Evolutionary conservation across 164 flowering plant genomes (phyloP), one percentile per base, ranked within the genome.

Genomic region (Chimonanthus salicifolius): DNA sequence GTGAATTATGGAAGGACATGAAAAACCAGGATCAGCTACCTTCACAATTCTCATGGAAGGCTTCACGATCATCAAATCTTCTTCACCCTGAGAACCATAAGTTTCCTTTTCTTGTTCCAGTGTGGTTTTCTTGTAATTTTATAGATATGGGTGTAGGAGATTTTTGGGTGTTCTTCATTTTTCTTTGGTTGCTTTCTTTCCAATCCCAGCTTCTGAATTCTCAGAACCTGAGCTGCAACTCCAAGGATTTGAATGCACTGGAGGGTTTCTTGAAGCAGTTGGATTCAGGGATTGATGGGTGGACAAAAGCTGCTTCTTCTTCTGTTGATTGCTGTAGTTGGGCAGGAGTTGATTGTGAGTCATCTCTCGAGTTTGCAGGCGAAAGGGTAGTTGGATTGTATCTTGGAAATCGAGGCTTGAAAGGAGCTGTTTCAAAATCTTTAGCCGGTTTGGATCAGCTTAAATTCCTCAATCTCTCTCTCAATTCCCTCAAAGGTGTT

Each of bases 291-390:
- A 15, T 74, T 11, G 8, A 18, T 47, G 63, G 67, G 21, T 74
- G 79, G 75, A 18, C 43, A 51, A 67, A 49, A 62, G 49, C 49
- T 62, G 43, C 73, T 44, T 64, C 76, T 48, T 7, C 77, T 86
- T 63, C 62, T 83, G 70, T 9, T 5, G 50, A 60, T 72, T 94
- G 98, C 79, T 94, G 97, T 74, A 15, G 80, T 44, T 83, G 6
- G 97, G 86, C 82, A 69, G 98, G 97, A 70, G 91, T 94, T 69
- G 20, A 68, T 10, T 94, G 96, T 74, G 74, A 67, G 74, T 63
- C n/a, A 10, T 2, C 77, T 82, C 3, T 63, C 50, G 94, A 92
- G 77, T 78, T 1, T 67, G 80, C 67, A 82, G 65, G 0, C 54
- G 83, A 68, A 49, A 78, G 67, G 74, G 21, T 74, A 67, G 91